Base-by-base conservation (phyloP, 768 basidiomycete genomes). In the Chalciporus sphaerocephalus region DNA sequence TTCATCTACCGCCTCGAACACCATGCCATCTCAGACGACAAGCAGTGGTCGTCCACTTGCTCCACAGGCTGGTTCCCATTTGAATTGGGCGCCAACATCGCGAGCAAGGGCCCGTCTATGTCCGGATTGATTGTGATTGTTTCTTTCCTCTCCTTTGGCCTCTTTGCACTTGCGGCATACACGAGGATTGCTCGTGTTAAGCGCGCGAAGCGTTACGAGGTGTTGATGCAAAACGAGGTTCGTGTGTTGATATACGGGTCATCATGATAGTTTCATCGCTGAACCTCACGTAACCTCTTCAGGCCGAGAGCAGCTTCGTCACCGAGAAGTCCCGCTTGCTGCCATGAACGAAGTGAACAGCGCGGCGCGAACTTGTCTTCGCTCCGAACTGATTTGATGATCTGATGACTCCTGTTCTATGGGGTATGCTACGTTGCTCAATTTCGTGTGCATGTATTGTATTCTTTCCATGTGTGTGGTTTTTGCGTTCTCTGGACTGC, bases 1-100 rank as follows among this genome's bases (percentile, higher is more conserved):
- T 89, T 90, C 69, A 82, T 88, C 64, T 87, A 87, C 70, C 77
- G 81, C 37, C 73, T 85, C 38, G 82, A 88, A 78, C 65, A 65
- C 45, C 64, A 68, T 15, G 62, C 66, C 17, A 65, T 75, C 41
- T 43, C 63, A 42, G 56, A 59, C 40, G 69, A 73, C 47, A 56
- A 61, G 45, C 56, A 72, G 47, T 74, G 72, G 74, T 59, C 65
- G 28, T 65, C 67, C 30, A 58, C 60, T 10, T 75, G 74, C 45
- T 64, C 70, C 25, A 57, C 57, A 9, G 34, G 57, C 24, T 63
- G 64, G 55, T 53, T 57, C 50, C 59, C 57, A 1, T 63, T 62
- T 24, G 24, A 35, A 10, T 2, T 40, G 10, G 54, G 23, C 12
- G 43, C 41, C 18, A 23, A 38, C 6, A 41, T 18, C 10, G 18